Evolutionary conservation across 2,329 filamentous ascomycete genomes (phyloP).

Genomic region (Paraconiothyrium brasiliense): DNA sequence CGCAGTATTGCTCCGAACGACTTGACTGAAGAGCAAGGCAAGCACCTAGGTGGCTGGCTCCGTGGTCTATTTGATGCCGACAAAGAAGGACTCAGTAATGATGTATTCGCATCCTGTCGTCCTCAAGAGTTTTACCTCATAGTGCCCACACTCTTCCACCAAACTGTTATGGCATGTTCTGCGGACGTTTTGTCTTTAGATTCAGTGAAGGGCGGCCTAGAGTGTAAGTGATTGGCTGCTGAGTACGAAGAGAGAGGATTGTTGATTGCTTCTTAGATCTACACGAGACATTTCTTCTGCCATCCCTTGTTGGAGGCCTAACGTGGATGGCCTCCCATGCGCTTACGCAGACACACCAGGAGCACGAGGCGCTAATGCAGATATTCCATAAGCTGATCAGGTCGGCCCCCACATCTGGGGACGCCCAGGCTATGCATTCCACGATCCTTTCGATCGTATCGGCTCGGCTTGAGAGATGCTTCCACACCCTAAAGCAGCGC

Average conservation of each 20-base stretch:
- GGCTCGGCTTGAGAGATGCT: constrained; percentile 71
- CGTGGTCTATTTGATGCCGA: constrained; percentile 74
- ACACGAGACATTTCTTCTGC: constrained; percentile 81
- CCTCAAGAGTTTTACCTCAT: constrained; percentile 85
- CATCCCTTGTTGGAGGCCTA: constrained; percentile 77
- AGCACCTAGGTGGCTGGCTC: constrained; percentile 77
- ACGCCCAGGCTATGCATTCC: constrained; percentile 75
- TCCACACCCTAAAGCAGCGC: constrained; percentile 72
- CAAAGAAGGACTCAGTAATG: constrained; percentile 78
- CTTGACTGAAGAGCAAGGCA: constrained; percentile 71
- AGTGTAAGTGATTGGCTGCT: constrained; percentile 65
- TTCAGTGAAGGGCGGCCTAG: constrained; percentile 76
- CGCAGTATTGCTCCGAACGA: constrained; percentile 67
- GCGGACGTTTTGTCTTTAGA: constrained; percentile 73
- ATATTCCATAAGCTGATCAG: constrained; percentile 77
- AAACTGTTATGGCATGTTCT: constrained; percentile 76
- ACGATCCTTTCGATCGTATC: constrained; percentile 77
- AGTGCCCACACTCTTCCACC: constrained; percentile 78
- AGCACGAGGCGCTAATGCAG: constrained; percentile 74
- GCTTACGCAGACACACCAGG: constrained; percentile 69
- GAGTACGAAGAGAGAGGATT: constrained; percentile 8
- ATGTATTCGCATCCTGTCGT: constrained; percentile 81
- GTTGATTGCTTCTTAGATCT: constrained; percentile 62
- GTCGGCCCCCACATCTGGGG: constrained; percentile 74
- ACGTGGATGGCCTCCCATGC: constrained; percentile 76